Base-by-base conservation (phyloP, 176 grass and related monocot genomes). In the Phyllostachys edulis region DNA sequence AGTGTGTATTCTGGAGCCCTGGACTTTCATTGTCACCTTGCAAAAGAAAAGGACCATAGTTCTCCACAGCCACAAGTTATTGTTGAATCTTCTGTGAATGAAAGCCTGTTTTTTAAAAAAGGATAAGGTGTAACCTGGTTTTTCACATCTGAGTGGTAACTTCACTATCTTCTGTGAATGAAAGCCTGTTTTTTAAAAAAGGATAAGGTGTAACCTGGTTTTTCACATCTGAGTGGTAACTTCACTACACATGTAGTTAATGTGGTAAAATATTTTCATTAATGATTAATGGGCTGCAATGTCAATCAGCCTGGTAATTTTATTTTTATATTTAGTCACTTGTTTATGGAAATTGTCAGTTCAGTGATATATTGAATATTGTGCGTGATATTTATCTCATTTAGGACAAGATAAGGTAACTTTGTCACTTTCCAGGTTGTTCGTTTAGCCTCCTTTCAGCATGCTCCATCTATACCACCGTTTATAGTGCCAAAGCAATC, bases 381-480 rank as follows among this genome's bases (percentile, higher is more conserved):
- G 24, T 75, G 49, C 24, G 20, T 60, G 38, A 40, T 26, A 7
- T 82, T 64, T 81, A 38, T 32, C 45, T 40, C 32, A 34, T 83
- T 49, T 32, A 11, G 24, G 51, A 51, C 23, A 86, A 26, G 27
- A 16, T 57, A 64, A 32, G 27, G 29, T 57, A 64, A 32, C 67
- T 80, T 70, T 76, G 16, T 59, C 42, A 46, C 82, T 52, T 82
- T 75, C 32, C 83, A 98, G 96, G 93, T 98, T 73, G 96, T 98
- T 82, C 92, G 96, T 18, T 82, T 98, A 80, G 96, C 96, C 72
- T 98, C 96, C 57, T 98, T 98, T 91, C 96, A 98, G 91, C 81
- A 98, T 71, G 73, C 89, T 67, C 90, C 90, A 3, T 92, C 93
- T 24, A 89, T 92, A 87, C 88, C 88, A 54, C 88, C 83, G 0